Base-by-base conservation (phyloP, 1,139 yeast species). In the Ashbya aceris region DNA sequence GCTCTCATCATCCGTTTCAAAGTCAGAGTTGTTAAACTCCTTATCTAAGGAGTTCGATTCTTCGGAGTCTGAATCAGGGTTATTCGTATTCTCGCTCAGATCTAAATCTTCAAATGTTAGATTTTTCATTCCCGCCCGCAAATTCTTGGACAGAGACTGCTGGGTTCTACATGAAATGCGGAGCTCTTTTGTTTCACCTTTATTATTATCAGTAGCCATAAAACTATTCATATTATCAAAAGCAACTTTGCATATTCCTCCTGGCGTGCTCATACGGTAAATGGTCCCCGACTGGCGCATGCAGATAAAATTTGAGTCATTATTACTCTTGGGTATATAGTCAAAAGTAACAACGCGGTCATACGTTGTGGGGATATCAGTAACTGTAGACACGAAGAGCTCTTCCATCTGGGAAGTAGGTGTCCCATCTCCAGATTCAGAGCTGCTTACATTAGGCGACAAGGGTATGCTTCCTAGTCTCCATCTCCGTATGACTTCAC, bases 241-340 rank as follows among this genome's bases (percentile, higher is more conserved):
- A 14, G 67, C 70, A 13, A 82, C 61, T 6, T 79, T 70, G 37
- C 78, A 78, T 30, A 81, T 78, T 41, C 83, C 76, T 57, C 84
- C 93, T 1, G 70, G 67, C 1, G 80, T 83, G 0, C 81, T 75
- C 91, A 84, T 84, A 46, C 84, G 69, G 61, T 83, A 87, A 0
- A 86, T 81, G 39, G 85, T 81, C 2, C 96, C 96, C 1, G 94
- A 82, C 55, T 85, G 94, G 49, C 95, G 69, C 83, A 87, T 83
- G 60, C 96, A 87, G 30, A 87, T 79, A 49, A 84, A 72, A 39
- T 64, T 60, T 6, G 66, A 53, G 7, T 76, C 70, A 35, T 63
- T 62, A 11, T 57, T 56, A 23, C 67, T 67, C 51, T 79, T 80
- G 1, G 85, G 80, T 4, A 82, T 77, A 58, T 86, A 87, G 58